Evolutionary conservation across 140 eudicot genomes (phyloP).

Genomic region (Ambrosia hybrid): DNA sequence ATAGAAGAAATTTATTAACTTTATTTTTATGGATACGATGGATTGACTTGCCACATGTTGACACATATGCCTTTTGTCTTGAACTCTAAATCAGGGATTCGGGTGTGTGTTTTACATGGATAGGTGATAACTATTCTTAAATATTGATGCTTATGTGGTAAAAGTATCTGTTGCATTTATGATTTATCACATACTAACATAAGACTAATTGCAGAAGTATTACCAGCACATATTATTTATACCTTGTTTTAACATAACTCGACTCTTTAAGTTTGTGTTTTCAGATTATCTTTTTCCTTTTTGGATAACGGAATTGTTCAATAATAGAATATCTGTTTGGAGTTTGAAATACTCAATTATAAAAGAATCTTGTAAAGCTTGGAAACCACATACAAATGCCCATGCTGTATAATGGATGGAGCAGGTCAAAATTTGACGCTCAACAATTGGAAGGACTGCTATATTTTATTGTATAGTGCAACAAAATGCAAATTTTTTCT

Average conservation of each 20-base stretch:
- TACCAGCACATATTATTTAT: background rate
- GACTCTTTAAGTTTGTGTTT: background rate
- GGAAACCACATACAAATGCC: background rate
- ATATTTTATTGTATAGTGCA: background rate
- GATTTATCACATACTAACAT: background rate
- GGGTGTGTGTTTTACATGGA: conserved; percentile 6
- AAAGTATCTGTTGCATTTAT: conserved; percentile 7
- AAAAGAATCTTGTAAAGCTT: background rate
- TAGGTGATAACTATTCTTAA: background rate
- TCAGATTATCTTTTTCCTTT: background rate
- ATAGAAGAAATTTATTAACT: background rate
- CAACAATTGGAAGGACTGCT: too few relatives aligned
- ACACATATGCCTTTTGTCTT: conserved; percentile 12
- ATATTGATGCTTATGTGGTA: background rate
- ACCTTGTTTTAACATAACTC: background rate
- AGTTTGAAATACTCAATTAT: background rate
- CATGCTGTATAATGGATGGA: background rate
- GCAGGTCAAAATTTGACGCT: background rate
- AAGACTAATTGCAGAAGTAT: conserved; percentile 3
- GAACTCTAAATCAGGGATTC: conserved; percentile 10
- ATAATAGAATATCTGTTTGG: background rate
- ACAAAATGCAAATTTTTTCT: background rate
- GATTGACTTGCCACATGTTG: background rate
- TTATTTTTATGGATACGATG: conserved; percentile 5
- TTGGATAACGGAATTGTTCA: background rate